Percentiles rank a stretch among this genome's conserved stretches.
These are phyloP conservation scores for Mycena kentingensis DNA, from an alignment of 768 basidiomycete species.

Conservation along the genomic window DNA sequence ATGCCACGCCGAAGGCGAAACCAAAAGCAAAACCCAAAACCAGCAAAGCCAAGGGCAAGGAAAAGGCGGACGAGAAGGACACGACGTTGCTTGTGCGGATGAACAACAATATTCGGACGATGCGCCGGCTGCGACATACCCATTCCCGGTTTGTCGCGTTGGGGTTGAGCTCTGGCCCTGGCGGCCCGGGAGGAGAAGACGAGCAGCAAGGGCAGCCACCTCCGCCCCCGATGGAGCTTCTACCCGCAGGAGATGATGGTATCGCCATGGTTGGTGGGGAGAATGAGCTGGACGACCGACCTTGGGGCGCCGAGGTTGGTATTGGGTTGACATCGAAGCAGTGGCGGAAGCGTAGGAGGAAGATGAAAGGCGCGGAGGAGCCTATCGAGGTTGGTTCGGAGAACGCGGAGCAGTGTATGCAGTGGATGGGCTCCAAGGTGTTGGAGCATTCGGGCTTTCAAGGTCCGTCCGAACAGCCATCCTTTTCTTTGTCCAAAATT, in stretches of 20 bases:
- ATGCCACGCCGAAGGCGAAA: conserved; percentile 31
- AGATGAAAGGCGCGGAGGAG: conserved; percentile 12
- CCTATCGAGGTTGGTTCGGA: conserved; percentile 59
- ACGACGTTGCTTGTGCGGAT: conserved; percentile 66
- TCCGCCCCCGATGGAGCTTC: conserved; percentile 1
- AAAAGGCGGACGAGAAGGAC: conserved; percentile 27
- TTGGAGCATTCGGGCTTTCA: conserved; percentile 93
- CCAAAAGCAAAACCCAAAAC: conserved; percentile 21
- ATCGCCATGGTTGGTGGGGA: conserved; percentile 41
- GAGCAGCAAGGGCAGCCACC: background rate
- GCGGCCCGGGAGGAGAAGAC: conserved; percentile 2
- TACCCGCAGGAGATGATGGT: conserved; percentile 31
- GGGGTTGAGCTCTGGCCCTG: conserved; percentile 28
- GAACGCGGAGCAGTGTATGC: conserved; percentile 63
- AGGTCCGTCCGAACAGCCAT: conserved; percentile 49
- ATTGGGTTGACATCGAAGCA: conserved; percentile 1
- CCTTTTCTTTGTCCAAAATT: background rate
- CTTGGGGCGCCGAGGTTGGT: conserved; percentile 47
- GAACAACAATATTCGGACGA: conserved; percentile 75
- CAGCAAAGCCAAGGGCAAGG: conserved; percentile 4
- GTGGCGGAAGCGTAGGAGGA: conserved; percentile 8
- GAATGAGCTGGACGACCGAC: conserved; percentile 59
- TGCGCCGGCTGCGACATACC: conserved; percentile 71
- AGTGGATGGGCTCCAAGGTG: conserved; percentile 75
- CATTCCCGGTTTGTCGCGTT: conserved; percentile 72